phyloP scores from a whole-genome alignment of 1,284 basidiomycete species.

The Schizopora paradoxa region DNA sequence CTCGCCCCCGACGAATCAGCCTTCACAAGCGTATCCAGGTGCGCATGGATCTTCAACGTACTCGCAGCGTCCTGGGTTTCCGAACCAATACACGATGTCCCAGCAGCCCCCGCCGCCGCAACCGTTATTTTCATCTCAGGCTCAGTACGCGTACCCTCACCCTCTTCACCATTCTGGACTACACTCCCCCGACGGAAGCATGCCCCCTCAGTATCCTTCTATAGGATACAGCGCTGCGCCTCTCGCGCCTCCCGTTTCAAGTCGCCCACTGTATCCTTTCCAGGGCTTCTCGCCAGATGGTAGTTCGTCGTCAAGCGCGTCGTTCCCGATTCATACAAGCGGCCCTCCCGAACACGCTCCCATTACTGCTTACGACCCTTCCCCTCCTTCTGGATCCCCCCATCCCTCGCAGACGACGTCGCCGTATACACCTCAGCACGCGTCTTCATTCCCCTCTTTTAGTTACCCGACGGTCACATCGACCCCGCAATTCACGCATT shows the following conservation, averaged over 20 bases:
- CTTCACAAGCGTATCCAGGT: not conserved
- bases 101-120: slow-evolving; percentile 31
- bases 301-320: slow-evolving; percentile 23
- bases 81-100: slow-evolving; percentile 44
- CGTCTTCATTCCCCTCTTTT: slow-evolving; percentile 32
- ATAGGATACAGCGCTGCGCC: slow-evolving; percentile 31
- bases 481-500: slow-evolving; percentile 35
- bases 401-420: slow-evolving; percentile 26
- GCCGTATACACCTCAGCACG: slow-evolving; percentile 14
- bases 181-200: slow-evolving; percentile 28
- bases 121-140: slow-evolving; percentile 32
- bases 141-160: slow-evolving; percentile 35
- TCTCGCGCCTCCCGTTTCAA: slow-evolving; percentile 16
- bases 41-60: slow-evolving; percentile 20
- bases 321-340: slow-evolving; percentile 21
- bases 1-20: too few relatives aligned
- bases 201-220: slow-evolving; percentile 32
- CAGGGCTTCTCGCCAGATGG: slow-evolving; percentile 32
- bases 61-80: slow-evolving; percentile 33
- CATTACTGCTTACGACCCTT: slow-evolving; percentile 6
- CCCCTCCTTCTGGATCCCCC: slow-evolving; percentile 17
- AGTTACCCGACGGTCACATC: slow-evolving; percentile 35
- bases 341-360: slow-evolving; percentile 10
- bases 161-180: slow-evolving; percentile 27
- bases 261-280: slow-evolving; percentile 29